These are phyloP conservation scores for Salicornia ramosissima DNA, from an alignment of 148 eudicot species.

Conservation along the genomic window DNA sequence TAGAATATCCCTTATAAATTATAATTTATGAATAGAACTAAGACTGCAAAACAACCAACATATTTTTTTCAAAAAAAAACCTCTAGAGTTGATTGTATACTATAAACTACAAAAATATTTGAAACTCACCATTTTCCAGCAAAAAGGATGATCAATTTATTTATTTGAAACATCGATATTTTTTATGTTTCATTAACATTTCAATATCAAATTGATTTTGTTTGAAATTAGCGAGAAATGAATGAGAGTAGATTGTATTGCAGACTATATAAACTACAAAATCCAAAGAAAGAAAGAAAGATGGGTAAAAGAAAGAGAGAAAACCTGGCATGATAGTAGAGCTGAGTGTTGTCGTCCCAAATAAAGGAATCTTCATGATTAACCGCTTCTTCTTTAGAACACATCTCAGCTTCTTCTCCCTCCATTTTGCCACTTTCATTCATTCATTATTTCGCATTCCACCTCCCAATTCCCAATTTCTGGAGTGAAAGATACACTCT, in stretches of 20 bases:
- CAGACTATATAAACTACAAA: too few species aligned
- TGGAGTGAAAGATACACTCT: too few species aligned
- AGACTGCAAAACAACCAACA: too few species aligned
- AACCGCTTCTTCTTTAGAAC: slow-evolving; percentile 13
- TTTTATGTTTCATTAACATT: too few species aligned
- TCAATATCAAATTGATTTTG: too few species aligned
- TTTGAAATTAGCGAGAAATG: not conserved
- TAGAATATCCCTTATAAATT: too few species aligned
- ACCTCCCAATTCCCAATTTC: too few species aligned
- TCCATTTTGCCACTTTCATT: slow-evolving; percentile 18
- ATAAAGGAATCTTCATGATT: slow-evolving; percentile 40
- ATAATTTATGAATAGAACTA: too few species aligned
- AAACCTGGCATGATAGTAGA: slow-evolving; percentile 77
- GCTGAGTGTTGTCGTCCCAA: slow-evolving; percentile 79
- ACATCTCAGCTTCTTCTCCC: slow-evolving; percentile 19
- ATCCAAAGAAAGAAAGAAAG: not conserved
- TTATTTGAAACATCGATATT: slow-evolving; percentile 2
- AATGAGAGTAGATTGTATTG: too few species aligned
- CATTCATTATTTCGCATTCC: too few species aligned
- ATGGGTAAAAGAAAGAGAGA: not conserved
- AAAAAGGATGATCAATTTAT: not conserved
- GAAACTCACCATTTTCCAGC: slow-evolving; percentile 4
- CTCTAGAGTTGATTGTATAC: not conserved
- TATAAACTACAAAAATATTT: too few species aligned
- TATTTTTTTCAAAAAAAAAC: too few species aligned